Percentiles rank a stretch among this genome's conserved stretches.
Evolutionary conservation across 2,329 filamentous ascomycete species (phyloP).

Genomic region (Elsinoe batatas): DNA sequence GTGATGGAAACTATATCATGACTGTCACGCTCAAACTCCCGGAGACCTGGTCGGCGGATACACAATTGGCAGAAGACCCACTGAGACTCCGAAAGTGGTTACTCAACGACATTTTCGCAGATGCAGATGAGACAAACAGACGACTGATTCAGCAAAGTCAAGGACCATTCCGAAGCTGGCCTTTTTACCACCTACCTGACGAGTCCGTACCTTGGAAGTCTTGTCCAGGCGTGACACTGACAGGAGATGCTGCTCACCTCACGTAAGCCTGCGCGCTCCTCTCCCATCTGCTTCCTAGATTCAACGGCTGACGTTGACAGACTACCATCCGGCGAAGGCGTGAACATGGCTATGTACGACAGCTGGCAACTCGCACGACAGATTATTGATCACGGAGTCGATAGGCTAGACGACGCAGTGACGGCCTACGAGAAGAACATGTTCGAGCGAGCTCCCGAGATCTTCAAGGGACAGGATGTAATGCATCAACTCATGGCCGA

Average conservation of each 20-base stretch:
- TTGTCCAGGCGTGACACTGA: conserved; percentile 41
- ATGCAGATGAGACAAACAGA: conserved; percentile 36
- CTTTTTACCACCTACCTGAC: conserved; percentile 46
- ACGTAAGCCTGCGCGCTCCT: conserved; percentile 30
- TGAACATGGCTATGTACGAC: conserved; percentile 49
- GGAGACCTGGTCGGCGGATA: conserved; percentile 17
- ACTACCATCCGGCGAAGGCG: conserved; percentile 41
- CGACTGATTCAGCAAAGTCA: conserved; percentile 35
- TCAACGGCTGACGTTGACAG: not conserved
- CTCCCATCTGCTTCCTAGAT: not conserved
- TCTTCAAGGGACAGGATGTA: not conserved
- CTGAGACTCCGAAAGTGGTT: conserved; percentile 29
- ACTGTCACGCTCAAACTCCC: conserved; percentile 17
- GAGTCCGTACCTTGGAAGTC: conserved; percentile 39
- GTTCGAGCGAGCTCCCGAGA: conserved; percentile 21
- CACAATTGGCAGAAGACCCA: conserved; percentile 24
- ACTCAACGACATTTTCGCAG: conserved; percentile 31
- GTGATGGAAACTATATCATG: conserved; percentile 20
- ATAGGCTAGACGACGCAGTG: conserved; percentile 21
- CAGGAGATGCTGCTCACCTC: conserved; percentile 52
- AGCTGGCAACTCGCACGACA: conserved; percentile 40
- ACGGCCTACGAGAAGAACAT: conserved; percentile 25
- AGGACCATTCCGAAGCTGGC: conserved; percentile 31
- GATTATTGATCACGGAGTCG: conserved; percentile 27
- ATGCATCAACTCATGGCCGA: not conserved